phyloP scores from a whole-genome alignment of 2,329 filamentous ascomycete genomes.

The Fusarium luffae region DNA sequence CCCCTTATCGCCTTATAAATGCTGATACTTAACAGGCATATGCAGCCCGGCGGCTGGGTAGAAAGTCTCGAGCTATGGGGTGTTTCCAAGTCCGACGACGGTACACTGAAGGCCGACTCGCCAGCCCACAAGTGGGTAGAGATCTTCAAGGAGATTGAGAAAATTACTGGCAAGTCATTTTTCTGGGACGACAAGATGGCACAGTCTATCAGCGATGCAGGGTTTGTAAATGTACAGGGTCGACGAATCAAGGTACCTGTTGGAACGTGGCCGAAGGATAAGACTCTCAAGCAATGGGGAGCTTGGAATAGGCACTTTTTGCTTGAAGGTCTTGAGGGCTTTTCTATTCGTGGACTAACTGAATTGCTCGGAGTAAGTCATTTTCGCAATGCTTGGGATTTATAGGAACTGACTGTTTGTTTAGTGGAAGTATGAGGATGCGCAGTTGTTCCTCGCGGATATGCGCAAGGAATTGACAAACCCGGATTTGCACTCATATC shows the following conservation, averaged over 20 bases:
- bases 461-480: constrained; percentile 21
- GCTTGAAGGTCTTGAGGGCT: constrained; percentile 17
- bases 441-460: constrained; percentile 10
- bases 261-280: constrained; percentile 27
- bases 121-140: constrained; percentile 20
- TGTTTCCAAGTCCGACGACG: constrained; percentile 42
- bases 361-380: constrained; percentile 11
- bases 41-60: constrained; percentile 35
- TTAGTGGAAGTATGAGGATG: constrained; percentile 18
- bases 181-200: constrained; percentile 22
- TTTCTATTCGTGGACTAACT: constrained; percentile 26
- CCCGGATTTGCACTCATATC: neutral
- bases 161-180: constrained; percentile 20
- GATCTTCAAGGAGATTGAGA: constrained; percentile 13
- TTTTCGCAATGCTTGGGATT: accelerated
- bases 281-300: constrained; percentile 30
- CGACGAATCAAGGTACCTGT: constrained; percentile 18
- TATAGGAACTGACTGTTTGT: neutral
- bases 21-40: constrained; percentile 35
- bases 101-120: constrained; percentile 13
- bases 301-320: constrained; percentile 32
- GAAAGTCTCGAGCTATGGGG: constrained; percentile 40
- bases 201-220: constrained; percentile 5
- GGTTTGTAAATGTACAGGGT: constrained; percentile 7
- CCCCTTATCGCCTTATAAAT: constrained; percentile 43